Evolutionary conservation across 371 early-diverging fungal species (phyloP).

Genomic region (Mortierella polycephala): DNA sequence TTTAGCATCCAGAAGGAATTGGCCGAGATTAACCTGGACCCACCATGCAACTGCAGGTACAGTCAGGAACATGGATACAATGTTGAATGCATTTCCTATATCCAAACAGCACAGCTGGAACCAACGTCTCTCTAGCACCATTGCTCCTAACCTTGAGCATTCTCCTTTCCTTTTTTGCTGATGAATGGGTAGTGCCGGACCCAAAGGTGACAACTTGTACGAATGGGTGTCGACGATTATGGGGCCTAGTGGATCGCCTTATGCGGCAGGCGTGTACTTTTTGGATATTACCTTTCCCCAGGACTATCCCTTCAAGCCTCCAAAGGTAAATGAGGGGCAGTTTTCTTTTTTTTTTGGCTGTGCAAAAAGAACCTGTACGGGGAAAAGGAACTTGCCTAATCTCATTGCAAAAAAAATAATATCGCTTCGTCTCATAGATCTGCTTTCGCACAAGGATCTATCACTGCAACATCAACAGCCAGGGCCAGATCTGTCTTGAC

Average conservation of each 20-base stretch:
- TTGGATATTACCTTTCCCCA: background rate
- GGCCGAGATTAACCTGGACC: constrained; percentile 94
- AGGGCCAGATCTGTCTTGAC: constrained; percentile 95
- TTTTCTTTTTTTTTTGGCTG: too few relatives aligned
- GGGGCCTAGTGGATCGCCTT: constrained; percentile 8
- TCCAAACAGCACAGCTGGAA: too few relatives aligned
- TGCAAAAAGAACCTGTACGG: too few relatives aligned
- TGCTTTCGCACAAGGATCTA: constrained; percentile 92
- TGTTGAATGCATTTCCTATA: too few relatives aligned
- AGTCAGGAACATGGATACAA: too few relatives aligned
- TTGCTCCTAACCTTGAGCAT: too few relatives aligned
- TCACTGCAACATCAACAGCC: constrained; percentile 95
- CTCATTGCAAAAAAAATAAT: too few relatives aligned
- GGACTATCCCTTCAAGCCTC: constrained; percentile 2
- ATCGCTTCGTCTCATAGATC: constrained; percentile 54
- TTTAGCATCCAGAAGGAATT: constrained; percentile 92
- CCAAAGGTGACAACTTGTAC: constrained; percentile 88
- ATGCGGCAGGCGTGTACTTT: constrained; percentile 8
- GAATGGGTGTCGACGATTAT: background rate
- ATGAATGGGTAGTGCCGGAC: constrained; percentile 78
- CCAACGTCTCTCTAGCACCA: too few relatives aligned
- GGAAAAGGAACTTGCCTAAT: too few relatives aligned
- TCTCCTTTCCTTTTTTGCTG: background rate
- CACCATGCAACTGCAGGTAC: constrained; percentile 93
- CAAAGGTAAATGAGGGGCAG: constrained; percentile 64